Base-by-base conservation (phyloP, 768 basidiomycete genomes). In the Tricholoma terreum region DNA sequence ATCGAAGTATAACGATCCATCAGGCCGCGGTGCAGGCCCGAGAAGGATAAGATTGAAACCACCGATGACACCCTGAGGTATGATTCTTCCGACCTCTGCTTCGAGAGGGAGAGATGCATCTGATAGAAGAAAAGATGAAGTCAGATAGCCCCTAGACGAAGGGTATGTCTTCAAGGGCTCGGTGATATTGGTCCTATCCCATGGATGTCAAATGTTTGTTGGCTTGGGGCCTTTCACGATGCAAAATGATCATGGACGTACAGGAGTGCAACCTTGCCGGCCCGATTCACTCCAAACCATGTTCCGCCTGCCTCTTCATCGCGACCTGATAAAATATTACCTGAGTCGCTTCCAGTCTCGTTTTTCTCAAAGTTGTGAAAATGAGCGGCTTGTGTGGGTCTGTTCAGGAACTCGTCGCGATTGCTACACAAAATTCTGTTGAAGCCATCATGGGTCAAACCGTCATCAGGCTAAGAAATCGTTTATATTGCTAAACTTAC, bases 11-110 rank as follows among this genome's bases (percentile, higher is more conserved):
- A 85, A 64, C 33, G 63, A 48, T 43, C 56, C 65, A 60, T 67
- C 66, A 42, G 65, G 64, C 55, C 63, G 60, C 55, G 62, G 36
- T 36, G 64, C 50, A 60, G 85, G 81, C 21, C 80, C 74, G 57
- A 93, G 75, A 57, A 92, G 80, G 57, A 92, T 75, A 27, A 92
- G 69, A 70, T 92, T 93, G 79, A 94, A 93, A 2, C 92, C 92
- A 48, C 90, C 87, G 63, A 74, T 69, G 14, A 77, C 73, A 59
- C 83, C 79, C 54, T 71, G 68, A 58, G 78, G 74, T 50, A 79
- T 70, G 54, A 85, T 74, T 63, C 66, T 73, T 52, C 74, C 72
- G 38, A 80, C 71, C 65, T 82, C 77, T 52, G 79, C 77, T 61
- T 82, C 76, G 50, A 89, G 70, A 30, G 77, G 71, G 59, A 67